Evolutionary conservation across 805 yeast genomes (phyloP).

Genomic region (Schwanniomyces polymorphus): DNA sequence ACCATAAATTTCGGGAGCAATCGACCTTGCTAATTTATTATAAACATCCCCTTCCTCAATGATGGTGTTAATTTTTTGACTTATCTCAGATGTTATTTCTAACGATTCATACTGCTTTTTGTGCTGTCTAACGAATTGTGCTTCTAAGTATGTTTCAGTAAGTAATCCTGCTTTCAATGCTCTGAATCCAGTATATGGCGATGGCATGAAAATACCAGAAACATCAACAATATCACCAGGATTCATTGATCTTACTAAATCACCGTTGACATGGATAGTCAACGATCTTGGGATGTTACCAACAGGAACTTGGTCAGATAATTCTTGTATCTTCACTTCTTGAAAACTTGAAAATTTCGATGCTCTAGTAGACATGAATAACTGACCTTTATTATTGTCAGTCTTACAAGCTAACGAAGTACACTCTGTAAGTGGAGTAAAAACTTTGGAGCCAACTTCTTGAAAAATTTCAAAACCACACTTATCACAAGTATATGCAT

Average conservation of each 20-base stretch:
- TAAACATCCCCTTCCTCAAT: constrained; percentile 69
- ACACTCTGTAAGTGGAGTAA: constrained; percentile 87
- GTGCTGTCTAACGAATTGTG: constrained; percentile 82
- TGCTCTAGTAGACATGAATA: constrained; percentile 92
- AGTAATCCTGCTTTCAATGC: constrained; percentile 91
- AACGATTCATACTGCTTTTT: constrained; percentile 79
- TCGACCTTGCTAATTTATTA: constrained; percentile 76
- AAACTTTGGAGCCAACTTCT: constrained; percentile 82
- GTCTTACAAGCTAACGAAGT: constrained; percentile 74
- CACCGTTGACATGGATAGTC: constrained; percentile 87
- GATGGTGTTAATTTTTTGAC: constrained; percentile 54
- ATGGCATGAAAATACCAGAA: constrained; percentile 88
- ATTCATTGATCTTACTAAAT: constrained; percentile 77
- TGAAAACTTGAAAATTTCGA: constrained; percentile 94
- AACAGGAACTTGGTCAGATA: constrained; percentile 94
- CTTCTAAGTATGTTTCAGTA: constrained; percentile 91
- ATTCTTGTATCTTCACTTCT: constrained; percentile 91
- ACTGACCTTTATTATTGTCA: constrained; percentile 83
- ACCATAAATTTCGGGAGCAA: constrained; percentile 97
- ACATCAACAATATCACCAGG: constrained; percentile 97
- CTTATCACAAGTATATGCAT: constrained; percentile 95
- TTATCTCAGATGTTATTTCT: constrained; percentile 56
- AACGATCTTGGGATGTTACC: constrained; percentile 95
- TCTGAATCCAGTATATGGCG: constrained; percentile 93
- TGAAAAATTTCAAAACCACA: constrained; percentile 97